These are phyloP conservation scores for Daldinia sp. DNA, from an alignment of 2,329 filamentous ascomycete genomes.

Conservation along the genomic window DNA sequence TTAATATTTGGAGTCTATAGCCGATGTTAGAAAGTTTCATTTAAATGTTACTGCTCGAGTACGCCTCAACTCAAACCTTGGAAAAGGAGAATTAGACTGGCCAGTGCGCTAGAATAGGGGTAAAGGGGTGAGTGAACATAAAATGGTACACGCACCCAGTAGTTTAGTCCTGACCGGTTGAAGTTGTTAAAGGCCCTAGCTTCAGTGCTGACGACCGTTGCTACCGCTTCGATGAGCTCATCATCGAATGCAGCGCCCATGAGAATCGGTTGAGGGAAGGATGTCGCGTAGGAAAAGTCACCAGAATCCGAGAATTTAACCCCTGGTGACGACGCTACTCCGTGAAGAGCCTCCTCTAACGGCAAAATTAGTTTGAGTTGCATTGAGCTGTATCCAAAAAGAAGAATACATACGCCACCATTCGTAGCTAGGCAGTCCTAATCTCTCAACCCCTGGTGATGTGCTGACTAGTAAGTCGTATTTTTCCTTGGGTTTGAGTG, in stretches of 20 bases:
- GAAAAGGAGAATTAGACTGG: neutral
- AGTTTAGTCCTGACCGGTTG: constrained; percentile 41
- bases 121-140: neutral
- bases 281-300: constrained; percentile 45
- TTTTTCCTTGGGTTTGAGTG: constrained; percentile 40
- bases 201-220: constrained; percentile 45
- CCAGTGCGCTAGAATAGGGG: neutral
- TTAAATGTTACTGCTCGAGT: no score
- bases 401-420: constrained; percentile 56
- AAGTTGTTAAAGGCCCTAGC: constrained; percentile 47
- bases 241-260: constrained; percentile 47
- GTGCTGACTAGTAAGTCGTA: constrained; percentile 41
- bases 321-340: constrained; percentile 63
- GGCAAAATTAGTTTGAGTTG: constrained; percentile 1
- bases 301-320: constrained; percentile 39
- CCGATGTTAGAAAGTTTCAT: neutral
- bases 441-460: constrained; percentile 59
- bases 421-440: constrained; percentile 66
- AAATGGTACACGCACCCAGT: constrained; percentile 28
- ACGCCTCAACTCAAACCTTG: neutral
- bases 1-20: constrained; percentile 41
- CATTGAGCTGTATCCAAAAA: neutral
- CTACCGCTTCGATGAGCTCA: constrained; percentile 42
- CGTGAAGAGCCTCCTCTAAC: constrained; percentile 66
- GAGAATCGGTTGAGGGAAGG: constrained; percentile 46